Base-by-base conservation (phyloP, 768 basidiomycete genomes). In the Trametes maxima region DNA sequence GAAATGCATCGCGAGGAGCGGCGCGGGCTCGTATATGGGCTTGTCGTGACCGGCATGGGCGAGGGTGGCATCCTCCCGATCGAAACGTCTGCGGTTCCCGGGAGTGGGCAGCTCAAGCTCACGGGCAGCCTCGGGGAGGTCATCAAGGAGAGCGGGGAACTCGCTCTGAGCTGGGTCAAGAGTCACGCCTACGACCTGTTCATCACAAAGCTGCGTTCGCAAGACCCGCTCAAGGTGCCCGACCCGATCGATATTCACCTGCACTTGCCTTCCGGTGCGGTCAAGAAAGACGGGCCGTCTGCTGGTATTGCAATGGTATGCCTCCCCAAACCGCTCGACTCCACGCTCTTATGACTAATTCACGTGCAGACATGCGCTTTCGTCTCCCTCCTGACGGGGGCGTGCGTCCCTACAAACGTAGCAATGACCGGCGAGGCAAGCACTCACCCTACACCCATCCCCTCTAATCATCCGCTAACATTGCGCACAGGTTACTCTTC, bases 121-220 rank as follows among this genome's bases (percentile, higher is more conserved):
- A 96, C 94, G 0, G 94, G 94, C 5, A 88, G 86, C 67, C 73
- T 96, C 44, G 94, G 94, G 4, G 92, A 94, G 54, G 93, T 95
- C 17, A 94, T 97, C 76, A 90, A 90, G 72, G 95, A 98, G 77
- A 93, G 90, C 62, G 94, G 88, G 8, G 91, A 93, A 70, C 78
- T 98, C 46, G 93, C 93, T 1, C 76, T 97, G 67, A 94, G 91
- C 70, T 97, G 95, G 94, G 92, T 96, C 17, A 93, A 92, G 78
- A 84, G 84, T 17, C 85, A 94, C 67, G 88, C 92, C 7, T 93
- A 89, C 72, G 88, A 89, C 44, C 72, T 94, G 62, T 84, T 88
- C 43, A 85, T 94, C 70, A 93, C 92, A 11, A 83, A 84, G 57
- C 78, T 82, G 35, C 82, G 85, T 49, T 76, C 82, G 37, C 84